These are phyloP conservation scores for Lactifluus subvellereus DNA, from an alignment of 768 basidiomycete species.

Conservation along the genomic window DNA sequence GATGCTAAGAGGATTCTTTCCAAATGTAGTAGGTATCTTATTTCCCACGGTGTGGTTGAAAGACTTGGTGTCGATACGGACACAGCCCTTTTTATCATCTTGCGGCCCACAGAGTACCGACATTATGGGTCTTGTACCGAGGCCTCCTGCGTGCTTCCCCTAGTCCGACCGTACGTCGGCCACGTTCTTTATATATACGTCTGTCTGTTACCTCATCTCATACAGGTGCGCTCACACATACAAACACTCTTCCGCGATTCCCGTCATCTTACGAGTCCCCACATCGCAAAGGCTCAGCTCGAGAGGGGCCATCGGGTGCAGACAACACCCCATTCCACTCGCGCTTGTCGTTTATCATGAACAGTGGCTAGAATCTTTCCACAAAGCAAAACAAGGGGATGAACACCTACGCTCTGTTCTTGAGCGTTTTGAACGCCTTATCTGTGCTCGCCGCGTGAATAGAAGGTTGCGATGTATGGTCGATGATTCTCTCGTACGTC, in stretches of 20 bases:
- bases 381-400: constrained; percentile 50
- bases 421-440: constrained; percentile 51
- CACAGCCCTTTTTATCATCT: constrained; percentile 66
- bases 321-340: background rate
- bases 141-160: constrained; percentile 55
- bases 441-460: constrained; percentile 47
- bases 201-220: constrained; percentile 10
- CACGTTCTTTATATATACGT: background rate
- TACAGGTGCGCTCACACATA: constrained; percentile 55
- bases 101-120: constrained; percentile 68
- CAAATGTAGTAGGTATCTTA: no score
- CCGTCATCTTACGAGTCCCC: constrained; percentile 48
- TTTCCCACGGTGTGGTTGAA: no score
- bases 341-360: background rate
- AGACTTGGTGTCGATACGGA: constrained; percentile 36
- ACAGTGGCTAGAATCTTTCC: constrained; percentile 59
- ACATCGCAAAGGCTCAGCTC: constrained; percentile 42
- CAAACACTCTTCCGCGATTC: constrained; percentile 48
- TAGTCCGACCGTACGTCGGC: constrained; percentile 44
- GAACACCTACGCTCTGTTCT: constrained; percentile 41
- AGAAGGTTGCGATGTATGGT: constrained; percentile 42
- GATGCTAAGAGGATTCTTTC: no score
- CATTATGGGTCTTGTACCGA: constrained; percentile 71
- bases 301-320: constrained; percentile 53
- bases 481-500: constrained; percentile 48